phyloP scores from a whole-genome alignment of 257 asterid genomes.

The Scutellaria galericulata region DNA sequence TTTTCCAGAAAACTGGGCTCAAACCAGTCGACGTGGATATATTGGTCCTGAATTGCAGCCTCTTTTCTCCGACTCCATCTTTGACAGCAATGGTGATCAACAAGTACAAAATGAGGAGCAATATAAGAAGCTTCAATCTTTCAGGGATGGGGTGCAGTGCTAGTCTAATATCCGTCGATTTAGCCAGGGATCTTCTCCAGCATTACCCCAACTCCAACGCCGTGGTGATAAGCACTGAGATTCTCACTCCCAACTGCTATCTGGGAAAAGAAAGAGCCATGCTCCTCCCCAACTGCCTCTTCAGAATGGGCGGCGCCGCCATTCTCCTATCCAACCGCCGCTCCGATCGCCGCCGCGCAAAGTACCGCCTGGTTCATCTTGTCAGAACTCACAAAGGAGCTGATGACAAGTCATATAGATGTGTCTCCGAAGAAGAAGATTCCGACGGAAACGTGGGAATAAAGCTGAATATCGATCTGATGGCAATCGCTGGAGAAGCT shows the following conservation, averaged over 20 bases:
- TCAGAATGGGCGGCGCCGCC: conserved; percentile 57
- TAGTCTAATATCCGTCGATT: conserved; percentile 56
- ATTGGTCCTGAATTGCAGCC: conserved; percentile 58
- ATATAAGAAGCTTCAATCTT: conserved; percentile 58
- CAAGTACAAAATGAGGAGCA: conserved; percentile 62
- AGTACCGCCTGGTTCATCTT: conserved; percentile 51
- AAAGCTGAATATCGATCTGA: conserved; percentile 56
- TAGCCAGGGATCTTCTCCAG: conserved; percentile 60
- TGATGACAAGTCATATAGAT: conserved; percentile 54
- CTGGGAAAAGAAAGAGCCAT: conserved; percentile 53
- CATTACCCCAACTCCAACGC: conserved; percentile 56
- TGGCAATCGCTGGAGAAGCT: conserved; percentile 66
- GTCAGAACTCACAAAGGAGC: conserved; percentile 62
- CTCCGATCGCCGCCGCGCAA: conserved; percentile 49
- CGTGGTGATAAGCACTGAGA: conserved; percentile 58
- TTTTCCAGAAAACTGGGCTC: conserved; percentile 46
- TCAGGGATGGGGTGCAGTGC: conserved; percentile 81
- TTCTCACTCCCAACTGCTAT: conserved; percentile 45
- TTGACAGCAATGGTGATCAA: conserved; percentile 66
- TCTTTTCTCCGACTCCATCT: conserved; percentile 64
- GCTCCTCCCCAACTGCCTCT: conserved; percentile 53
- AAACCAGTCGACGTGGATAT: conserved; percentile 54
- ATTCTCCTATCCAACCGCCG: conserved; percentile 47
- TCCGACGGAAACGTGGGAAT: conserved; percentile 58
- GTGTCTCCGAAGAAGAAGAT: conserved; percentile 63